Evolutionary conservation across 805 yeast species (phyloP).

Genomic region (Ogataea nonfermentans): DNA sequence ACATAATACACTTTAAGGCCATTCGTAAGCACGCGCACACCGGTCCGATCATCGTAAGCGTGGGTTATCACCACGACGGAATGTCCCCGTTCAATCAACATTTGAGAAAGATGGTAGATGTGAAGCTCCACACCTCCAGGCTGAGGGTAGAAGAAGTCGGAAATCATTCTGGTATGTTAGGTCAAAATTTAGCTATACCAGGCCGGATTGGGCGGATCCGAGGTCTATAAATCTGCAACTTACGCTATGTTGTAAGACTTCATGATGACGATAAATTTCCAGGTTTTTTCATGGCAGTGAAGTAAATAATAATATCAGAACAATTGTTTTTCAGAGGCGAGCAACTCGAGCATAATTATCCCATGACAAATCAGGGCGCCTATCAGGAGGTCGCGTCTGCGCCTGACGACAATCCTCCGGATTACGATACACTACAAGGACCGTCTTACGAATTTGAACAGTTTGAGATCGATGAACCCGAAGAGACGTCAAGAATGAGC

Average conservation of each 20-base stretch:
- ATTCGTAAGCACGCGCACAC: constrained; percentile 78
- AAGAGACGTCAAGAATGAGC: constrained; percentile 9
- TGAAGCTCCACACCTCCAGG: constrained; percentile 98
- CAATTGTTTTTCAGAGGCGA: constrained; percentile 1
- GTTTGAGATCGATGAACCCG: constrained; percentile 47
- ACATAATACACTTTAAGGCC: constrained; percentile 92
- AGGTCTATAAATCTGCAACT: constrained; percentile 11
- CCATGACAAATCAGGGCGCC: constrained; percentile 12
- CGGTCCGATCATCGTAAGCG: constrained; percentile 77
- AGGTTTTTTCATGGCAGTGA: constrained; percentile 7
- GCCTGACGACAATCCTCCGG: constrained; percentile 26
- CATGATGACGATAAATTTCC: constrained; percentile 7
- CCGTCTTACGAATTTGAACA: constrained; percentile 30
- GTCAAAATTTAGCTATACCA: not conserved
- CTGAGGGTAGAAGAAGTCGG: constrained; percentile 97
- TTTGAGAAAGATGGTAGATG: constrained; percentile 85
- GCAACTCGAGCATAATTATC: not conserved
- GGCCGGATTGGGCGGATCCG: no score
- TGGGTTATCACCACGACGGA: constrained; percentile 87
- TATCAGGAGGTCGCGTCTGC: constrained; percentile 12
- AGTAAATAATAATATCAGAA: constrained; percentile 1
- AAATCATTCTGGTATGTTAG: constrained; percentile 56
- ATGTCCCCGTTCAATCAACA: constrained; percentile 77
- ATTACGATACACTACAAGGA: constrained; percentile 16
- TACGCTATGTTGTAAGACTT: constrained; percentile 33